A percentile compares a stretch with the other conserved stretches of the same genome.
These are phyloP conservation scores for Fusarium pseudocircinatum DNA, from an alignment of 2,329 filamentous ascomycete species.

Conservation along the genomic window DNA sequence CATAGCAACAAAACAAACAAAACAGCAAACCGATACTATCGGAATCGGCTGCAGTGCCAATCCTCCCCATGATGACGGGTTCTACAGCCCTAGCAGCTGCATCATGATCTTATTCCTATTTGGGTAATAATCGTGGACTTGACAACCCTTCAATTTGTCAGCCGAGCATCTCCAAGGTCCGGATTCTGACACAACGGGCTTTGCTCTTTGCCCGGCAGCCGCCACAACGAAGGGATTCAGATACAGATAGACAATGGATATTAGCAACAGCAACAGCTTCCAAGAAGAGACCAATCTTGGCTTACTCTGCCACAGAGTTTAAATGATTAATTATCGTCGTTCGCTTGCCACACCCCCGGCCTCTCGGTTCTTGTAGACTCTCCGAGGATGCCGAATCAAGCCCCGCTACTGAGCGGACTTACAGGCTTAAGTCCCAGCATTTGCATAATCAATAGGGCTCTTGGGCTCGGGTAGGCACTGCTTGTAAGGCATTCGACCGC, in stretches of 20 bases:
- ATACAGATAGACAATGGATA: not conserved
- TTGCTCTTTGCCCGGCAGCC: not conserved
- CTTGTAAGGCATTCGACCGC: not conserved
- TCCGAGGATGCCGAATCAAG: conserved; percentile 33
- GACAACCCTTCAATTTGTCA: conserved; percentile 32
- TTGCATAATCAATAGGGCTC: conserved; percentile 8
- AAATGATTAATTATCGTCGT: conserved; percentile 9
- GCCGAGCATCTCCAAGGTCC: not conserved
- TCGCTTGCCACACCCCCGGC: conserved; percentile 24
- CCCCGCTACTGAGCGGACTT: conserved; percentile 38
- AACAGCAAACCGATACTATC: not conserved
- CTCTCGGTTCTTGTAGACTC: conserved; percentile 23
- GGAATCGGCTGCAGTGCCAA: not conserved
- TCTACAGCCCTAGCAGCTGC: conserved; percentile 11
- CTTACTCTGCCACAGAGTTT: not conserved
- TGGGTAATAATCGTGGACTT: conserved; percentile 13
- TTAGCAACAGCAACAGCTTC: not conserved
- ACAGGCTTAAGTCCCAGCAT: conserved; percentile 36
- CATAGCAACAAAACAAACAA: not conserved
- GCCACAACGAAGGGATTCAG: not conserved
- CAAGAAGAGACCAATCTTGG: not conserved
- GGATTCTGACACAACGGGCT: not conserved
- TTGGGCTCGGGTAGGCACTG: not conserved
- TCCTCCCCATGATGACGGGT: conserved; percentile 20
- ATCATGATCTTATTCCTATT: conserved; percentile 20